Conservation (phyloP, 257 asterid genomes). For the Ilex asprella region DNA sequence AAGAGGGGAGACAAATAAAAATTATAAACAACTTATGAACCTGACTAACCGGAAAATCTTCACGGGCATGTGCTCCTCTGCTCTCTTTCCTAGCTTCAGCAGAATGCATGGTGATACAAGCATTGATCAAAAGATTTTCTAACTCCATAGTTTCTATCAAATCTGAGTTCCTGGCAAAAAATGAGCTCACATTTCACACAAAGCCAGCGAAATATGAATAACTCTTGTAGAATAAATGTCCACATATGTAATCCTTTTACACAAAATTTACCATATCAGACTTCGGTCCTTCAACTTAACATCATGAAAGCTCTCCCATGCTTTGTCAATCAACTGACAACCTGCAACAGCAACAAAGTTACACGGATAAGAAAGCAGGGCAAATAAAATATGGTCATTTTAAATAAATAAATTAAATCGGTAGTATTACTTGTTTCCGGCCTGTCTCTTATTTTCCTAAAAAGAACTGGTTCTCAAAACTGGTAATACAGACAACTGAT, state of each 20-base stretch:
- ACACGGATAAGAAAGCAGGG: neutral
- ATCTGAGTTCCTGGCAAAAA: conserved; percentile 73
- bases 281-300: conserved; percentile 80
- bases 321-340: conserved; percentile 78
- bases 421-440: too few relatives aligned
- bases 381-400: neutral
- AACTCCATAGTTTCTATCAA: conserved; percentile 90
- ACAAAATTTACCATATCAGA: conserved; percentile 68
- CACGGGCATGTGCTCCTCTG: conserved; percentile 99
- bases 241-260: too few relatives aligned
- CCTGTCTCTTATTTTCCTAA: too few relatives aligned
- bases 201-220: too few relatives aligned
- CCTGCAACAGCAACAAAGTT: conserved; percentile 37
- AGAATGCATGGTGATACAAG: conserved; percentile 96
- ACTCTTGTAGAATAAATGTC: too few relatives aligned
- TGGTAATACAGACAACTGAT: too few relatives aligned
- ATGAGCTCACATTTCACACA: too few relatives aligned
- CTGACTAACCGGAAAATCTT: conserved; percentile 80
- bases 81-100: conserved; percentile 99
- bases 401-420: too few relatives aligned
- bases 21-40: neutral
- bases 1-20: neutral
- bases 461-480: too few relatives aligned
- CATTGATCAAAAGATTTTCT: conserved; percentile 91
- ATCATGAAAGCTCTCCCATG: conserved; percentile 92